Base-by-base conservation (phyloP, 441 rosid species). In the Bruguiera hainesii region DNA sequence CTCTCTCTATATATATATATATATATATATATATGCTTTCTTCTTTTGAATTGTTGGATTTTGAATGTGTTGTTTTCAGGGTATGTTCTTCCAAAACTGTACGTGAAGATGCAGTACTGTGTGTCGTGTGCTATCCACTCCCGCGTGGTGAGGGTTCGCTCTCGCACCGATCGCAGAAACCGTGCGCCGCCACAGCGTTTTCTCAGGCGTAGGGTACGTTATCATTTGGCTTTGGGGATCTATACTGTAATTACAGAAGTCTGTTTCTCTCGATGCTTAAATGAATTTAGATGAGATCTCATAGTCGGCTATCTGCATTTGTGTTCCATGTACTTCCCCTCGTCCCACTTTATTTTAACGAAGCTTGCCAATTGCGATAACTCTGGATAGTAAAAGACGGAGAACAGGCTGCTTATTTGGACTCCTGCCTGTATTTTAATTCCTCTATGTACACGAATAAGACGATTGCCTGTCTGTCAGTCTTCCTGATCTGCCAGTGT, bases 81-180 rank as follows among this genome's bases (percentile, higher is more conserved):
- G 0, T 95, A 95, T 75, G 83, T 87, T 25, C 88, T 95, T 33
- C 98, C 98, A 0, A 93, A 93, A 85, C 76, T 93, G 61, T 90
- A 92, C 66, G 86, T 89, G 20, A 90, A 90, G 89, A 90, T 80
- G 90, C 97, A 88, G 65, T 90, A 92, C 77, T 92, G 97, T 18
- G 87, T 93, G 3, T 93, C 97, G 0, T 93, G 95, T 66, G 98
- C 97, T 0, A 90, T 93, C 72, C 97, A 90, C 81, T 93, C 97
- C 1, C 96, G 88, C 50, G 97, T 90, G 9, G 98, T 93, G 64
- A 86, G 98, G 81, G 97, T 93, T 21, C 86, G 96, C 29, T 90
- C 98, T 13, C 83, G 83, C 71, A 76, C 89, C 2, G 73, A 92
- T 55, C 82, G 97, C 66, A 86, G 96, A 79, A 85, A 89, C 23